Percentiles rank a stretch among this genome's conserved stretches.
Conservation (phyloP, 169 alveolate genomes). For the Blepharisma undulans region DNA sequence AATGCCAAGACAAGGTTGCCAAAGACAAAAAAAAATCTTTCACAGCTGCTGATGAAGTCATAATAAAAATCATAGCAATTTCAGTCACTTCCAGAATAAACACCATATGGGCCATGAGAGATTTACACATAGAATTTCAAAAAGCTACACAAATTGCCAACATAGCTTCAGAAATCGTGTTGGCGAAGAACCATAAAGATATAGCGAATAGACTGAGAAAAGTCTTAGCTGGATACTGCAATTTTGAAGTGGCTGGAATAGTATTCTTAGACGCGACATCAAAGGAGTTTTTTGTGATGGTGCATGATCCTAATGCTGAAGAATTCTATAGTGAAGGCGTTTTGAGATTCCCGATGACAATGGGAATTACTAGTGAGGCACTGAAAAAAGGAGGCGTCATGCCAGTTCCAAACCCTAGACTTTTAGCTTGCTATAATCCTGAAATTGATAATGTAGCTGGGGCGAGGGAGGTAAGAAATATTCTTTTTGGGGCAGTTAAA, state of each 20-base stretch:
- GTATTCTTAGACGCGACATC: neutral
- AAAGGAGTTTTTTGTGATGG: constrained; percentile 5
- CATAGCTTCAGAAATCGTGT: neutral
- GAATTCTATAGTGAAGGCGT: constrained; percentile 21
- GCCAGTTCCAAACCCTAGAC: constrained; percentile 9
- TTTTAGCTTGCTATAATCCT: constrained; percentile 1
- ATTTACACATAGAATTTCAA: neutral
- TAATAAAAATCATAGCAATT: constrained; percentile 4
- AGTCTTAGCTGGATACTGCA: neutral
- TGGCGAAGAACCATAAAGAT: constrained; percentile 3
- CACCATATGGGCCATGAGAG: neutral
- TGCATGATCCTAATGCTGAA: constrained; percentile 33
- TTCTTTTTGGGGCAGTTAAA: neutral
- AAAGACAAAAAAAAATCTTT: neutral
- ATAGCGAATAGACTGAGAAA: constrained; percentile 19
- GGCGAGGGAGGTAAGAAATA: neutral
- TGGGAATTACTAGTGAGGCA: constrained; percentile 19
- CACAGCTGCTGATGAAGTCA: constrained; percentile 19
- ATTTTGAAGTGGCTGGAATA: constrained; percentile 38
- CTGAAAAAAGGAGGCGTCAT: neutral
- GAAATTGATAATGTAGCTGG: constrained; percentile 28
- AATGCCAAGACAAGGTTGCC: constrained; percentile 16
- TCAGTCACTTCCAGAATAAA: neutral
- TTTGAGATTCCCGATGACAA: constrained; percentile 1
- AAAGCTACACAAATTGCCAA: neutral